Base-by-base conservation (phyloP, 495 filamentous ascomycete genomes). In the Xylaria grammica region DNA sequence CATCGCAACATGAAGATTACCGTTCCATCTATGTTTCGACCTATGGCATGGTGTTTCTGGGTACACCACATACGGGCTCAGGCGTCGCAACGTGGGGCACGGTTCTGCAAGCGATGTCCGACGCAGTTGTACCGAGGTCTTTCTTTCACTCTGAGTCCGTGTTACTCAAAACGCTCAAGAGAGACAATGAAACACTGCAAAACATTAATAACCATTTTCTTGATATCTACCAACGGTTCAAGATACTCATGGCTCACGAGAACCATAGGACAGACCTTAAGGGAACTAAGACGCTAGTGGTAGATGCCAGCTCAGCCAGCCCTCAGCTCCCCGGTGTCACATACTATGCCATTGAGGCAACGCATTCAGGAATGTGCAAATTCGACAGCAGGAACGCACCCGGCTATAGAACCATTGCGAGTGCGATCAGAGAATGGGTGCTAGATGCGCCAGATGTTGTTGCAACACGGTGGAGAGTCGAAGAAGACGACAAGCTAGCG, bases 311-410 rank as follows among this genome's bases (percentile, higher is more conserved):
- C 27, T 94, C 91, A 1, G 92, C 91, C 0, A 85, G 88, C 26
- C 92, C 92, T 4, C 87, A 90, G 46, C 75, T 90, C 20, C 88
- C 90, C 19, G 89, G 90, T 59, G 90, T 91, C 0, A 87, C 87
- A 59, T 87, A 90, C 50, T 91, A 89, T 68, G 89, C 89, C 15
- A 92, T 96, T 50, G 89, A 94, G 67, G 88, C 90, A 1, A 89
- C 86, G n/a, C 92, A 96, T 72, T 90, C 88, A n/a, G 82, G 86
- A 38, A 95, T 96, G 91, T 93, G 88, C 80, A 95, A 92, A 69
- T 96, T 95, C 65, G 88, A 90, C 32, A 87, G 85, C 66, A 84
- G 86, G 22, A 85, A 81, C 60, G 82, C 91, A 0, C 88, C 92
- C 0, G 92, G 92, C 1, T 96, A 89, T 67, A 83, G 87, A 46